Evolutionary conservation across 2,329 filamentous ascomycete genomes (phyloP), one percentile per base, ranked within the genome.

Genomic region (Colletotrichum costaricense): DNA sequence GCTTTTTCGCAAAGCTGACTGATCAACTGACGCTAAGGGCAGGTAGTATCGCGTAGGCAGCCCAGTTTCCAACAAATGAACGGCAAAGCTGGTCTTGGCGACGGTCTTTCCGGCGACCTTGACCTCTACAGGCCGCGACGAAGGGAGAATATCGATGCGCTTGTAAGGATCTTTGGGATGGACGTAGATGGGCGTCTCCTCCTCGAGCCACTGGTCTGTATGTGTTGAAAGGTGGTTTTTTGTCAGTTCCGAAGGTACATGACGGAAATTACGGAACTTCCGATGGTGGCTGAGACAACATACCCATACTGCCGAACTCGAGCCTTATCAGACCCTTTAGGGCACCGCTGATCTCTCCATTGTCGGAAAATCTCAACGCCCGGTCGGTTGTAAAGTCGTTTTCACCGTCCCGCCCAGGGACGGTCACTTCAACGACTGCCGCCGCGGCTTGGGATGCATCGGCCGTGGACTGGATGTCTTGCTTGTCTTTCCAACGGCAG

Each of bases 111-210:
- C 89, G 8, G 82, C 79, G 4, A 89, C 75, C 26, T 83, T 83
- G 49, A 93, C 83, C 12, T 86, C 83, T 42, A 93, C 79, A 1
- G 80, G 80, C 1, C 91, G 87, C 2, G 84, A 83, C 0, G 90
- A 92, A 1, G 84, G 83, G 5, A 93, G 79, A 30, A 91, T 87
- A 69, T 93, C 91, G 73, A 93, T 83, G 14, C 92, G 87, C 76
- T 91, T 92, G 81, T 89, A 93, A 0, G 91, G 92, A 67, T 93
- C 91, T 75, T 92, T 93, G 0, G 91, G 91, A 72, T 93, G 92
- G 4, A 89, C 85, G 76, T 87, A 87, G 67, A 93, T 88, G 1
- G 86, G 87, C 1, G 83, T 82, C 63, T 92, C 89, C 80, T 93
- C 91, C 77, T 92, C 90, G 2, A 84, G 69, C 82, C 82, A 84